These are phyloP conservation scores for Phaeolepiota aurea DNA, from an alignment of 768 basidiomycete species.

Conservation along the genomic window DNA sequence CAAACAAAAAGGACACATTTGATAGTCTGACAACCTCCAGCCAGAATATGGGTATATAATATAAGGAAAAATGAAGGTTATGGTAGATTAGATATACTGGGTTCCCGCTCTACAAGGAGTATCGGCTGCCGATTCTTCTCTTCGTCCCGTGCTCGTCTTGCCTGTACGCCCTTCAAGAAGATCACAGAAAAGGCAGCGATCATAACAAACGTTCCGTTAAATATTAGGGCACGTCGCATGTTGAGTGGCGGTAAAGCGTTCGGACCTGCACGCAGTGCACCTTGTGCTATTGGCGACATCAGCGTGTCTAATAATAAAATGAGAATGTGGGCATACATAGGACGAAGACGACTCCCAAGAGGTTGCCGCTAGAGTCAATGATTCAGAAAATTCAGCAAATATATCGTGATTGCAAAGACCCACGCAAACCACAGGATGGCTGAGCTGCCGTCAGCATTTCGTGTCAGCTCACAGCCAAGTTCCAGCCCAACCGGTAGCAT, in stretches of 20 bases:
- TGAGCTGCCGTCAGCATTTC: slow-evolving; percentile 71
- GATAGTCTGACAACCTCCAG: no score
- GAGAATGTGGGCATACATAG: slow-evolving; percentile 36
- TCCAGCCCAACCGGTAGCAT: slow-evolving; percentile 75
- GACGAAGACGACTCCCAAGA: slow-evolving; percentile 53
- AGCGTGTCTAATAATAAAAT: background rate
- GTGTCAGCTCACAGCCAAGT: slow-evolving; percentile 70
- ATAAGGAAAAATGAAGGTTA: no score
- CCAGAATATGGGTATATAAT: no score
- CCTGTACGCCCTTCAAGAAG: slow-evolving; percentile 52
- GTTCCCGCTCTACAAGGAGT: background rate
- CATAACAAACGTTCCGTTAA: slow-evolving; percentile 49
- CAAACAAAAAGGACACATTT: no score
- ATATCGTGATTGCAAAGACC: slow-evolving; percentile 11
- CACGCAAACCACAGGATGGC: slow-evolving; percentile 73
- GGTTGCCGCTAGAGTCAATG: slow-evolving; percentile 53
- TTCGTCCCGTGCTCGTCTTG: slow-evolving; percentile 55
- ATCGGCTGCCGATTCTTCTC: slow-evolving; percentile 23
- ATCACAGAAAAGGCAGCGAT: slow-evolving; percentile 32
- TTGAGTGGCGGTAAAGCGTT: slow-evolving; percentile 63
- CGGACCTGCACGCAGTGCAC: slow-evolving; percentile 56
- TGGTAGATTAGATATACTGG: no score
- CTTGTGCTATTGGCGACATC: slow-evolving; percentile 28
- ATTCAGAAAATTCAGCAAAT: background rate
- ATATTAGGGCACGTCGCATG: slow-evolving; percentile 61